Evolutionary conservation across 2,329 filamentous ascomycete species (phyloP), one percentile per base, ranked within the genome.

Genomic region (Sclerotinia spermophila): DNA sequence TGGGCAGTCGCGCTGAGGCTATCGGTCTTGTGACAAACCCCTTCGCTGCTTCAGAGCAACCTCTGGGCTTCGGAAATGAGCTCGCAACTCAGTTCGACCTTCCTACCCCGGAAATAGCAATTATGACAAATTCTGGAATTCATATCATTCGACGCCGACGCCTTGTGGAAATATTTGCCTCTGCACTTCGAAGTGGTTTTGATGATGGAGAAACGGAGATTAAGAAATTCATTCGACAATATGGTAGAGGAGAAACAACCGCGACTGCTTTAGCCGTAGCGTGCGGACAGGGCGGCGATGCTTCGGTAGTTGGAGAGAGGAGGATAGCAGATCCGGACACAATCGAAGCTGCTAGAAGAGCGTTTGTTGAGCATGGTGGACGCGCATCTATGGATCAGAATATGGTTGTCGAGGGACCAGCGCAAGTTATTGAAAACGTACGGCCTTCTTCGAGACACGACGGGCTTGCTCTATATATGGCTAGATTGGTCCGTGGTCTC

Each of bases 51-150:
- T 86, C 89, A 0, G 82, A 82, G 17, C 86, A 88, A 38, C 92
- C 92, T 0, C 79, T 89, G 33, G 95, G 94, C 0, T 98, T 97
- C 77, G 94, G 95, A 17, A 99, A 99, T 76, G 96, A 99, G 81
- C 84, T 98, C 70, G 93, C 96, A 1, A 91, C 97, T n/a, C 96
- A 99, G 76, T 99, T 96, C 76, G 96, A 99, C 77, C 86, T 92
- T 72, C 84, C 89, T 0, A 86, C 91, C 0, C 89, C 91, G 66
- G 95, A 99, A 78, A 89, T 98, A 74, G 96, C 95, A 1, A 89
- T 99, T 61, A 85, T 99, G 68, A 98, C 96, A 44, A 97, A 96
- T 76, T 93, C 89, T 21, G 96, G 96, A 3, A 88, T 99, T 68
- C 93, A 97, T 77, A 87, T 97, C 11, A 88, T 98, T 68, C 90